A percentile compares a stretch with the other conserved stretches of the same genome.
Conservation (phyloP, 2,329 filamentous ascomycete genomes). For the Myriosclerotinia curreyana region DNA sequence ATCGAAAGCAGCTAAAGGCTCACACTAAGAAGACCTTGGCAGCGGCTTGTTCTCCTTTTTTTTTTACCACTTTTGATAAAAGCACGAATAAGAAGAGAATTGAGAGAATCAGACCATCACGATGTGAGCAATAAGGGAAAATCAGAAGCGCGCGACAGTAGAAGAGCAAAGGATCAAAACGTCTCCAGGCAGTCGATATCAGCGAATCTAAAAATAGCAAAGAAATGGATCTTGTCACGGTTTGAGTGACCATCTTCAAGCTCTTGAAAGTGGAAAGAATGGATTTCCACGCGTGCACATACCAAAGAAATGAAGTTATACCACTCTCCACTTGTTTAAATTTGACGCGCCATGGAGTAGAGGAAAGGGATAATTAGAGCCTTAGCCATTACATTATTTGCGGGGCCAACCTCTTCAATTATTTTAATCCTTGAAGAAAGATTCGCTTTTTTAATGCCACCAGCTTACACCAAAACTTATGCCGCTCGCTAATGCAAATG, state of each 20-base stretch:
- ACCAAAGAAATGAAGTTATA: background rate
- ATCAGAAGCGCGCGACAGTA: background rate
- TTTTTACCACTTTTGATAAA: background rate
- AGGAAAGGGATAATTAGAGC: background rate
- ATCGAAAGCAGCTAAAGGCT: background rate
- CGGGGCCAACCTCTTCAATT: conserved; percentile 17
- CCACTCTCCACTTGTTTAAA: background rate
- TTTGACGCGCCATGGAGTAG: conserved; percentile 3
- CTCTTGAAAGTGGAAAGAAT: conserved; percentile 11
- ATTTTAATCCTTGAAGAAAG: conserved; percentile 1
- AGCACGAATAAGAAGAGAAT: background rate
- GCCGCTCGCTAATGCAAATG: conserved; percentile 20
- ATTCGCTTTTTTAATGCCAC: background rate
- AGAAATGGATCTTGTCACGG: conserved; percentile 2
- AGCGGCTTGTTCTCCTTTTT: background rate
- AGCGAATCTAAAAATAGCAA: conserved; percentile 2
- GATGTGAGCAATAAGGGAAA: background rate
- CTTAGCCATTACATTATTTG: conserved; percentile 11
- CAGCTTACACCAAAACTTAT: conserved; percentile 1
- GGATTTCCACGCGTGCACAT: background rate
- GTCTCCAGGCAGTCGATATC: background rate
- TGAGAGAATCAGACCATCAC: background rate
- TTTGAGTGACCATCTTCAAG: conserved; percentile 10
- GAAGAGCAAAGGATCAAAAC: background rate
- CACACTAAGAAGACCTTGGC: background rate